phyloP scores from a whole-genome alignment of 2,329 filamentous ascomycete genomes.

The Trichoderma sp. region DNA sequence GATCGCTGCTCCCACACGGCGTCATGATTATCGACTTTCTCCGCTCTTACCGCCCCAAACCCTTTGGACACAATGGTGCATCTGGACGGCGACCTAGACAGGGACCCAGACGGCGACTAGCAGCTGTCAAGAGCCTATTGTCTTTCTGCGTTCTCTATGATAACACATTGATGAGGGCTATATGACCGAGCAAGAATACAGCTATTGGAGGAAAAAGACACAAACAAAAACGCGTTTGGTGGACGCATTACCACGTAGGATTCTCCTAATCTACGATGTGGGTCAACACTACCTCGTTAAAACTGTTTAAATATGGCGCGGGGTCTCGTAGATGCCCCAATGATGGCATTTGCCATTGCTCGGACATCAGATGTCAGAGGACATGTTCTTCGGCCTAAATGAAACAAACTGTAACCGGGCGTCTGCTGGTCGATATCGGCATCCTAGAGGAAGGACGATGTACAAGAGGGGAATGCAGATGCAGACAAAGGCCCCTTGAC shows the following conservation, averaged over 20 bases:
- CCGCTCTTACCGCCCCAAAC: background rate
- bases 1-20: background rate
- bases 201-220: background rate
- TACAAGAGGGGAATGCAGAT: background rate
- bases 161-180: background rate
- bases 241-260: background rate
- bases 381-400: background rate
- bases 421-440: background rate
- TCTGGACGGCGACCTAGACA: background rate
- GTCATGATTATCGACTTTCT: background rate
- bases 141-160: fast-evolving
- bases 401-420: background rate
- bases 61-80: background rate
- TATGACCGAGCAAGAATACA: background rate
- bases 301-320: background rate
- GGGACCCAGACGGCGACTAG: background rate
- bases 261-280: background rate
- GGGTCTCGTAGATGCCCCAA: background rate
- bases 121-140: background rate
- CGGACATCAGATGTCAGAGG: background rate
- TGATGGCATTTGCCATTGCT: background rate
- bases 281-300: background rate
- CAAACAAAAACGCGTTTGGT: background rate
- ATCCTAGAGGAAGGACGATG: background rate
- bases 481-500: background rate